Conservation (phyloP, 75 land plant genomes). For the Cunninghamia lanceolata region DNA sequence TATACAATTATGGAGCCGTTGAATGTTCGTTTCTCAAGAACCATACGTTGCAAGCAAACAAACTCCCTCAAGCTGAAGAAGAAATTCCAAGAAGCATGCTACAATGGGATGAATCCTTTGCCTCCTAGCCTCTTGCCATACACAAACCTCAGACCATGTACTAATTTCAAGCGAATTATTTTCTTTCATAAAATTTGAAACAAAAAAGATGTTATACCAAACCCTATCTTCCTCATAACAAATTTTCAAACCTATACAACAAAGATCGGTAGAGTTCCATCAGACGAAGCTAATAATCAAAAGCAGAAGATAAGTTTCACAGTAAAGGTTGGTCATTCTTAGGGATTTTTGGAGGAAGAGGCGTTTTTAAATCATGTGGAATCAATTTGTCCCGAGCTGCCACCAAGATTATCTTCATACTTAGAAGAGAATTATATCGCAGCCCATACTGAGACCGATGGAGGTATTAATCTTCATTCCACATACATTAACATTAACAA, state of each 20-base stretch:
- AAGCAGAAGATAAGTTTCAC: not conserved
- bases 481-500: too few species aligned
- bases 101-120: slow-evolving; percentile 1
- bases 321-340: not conserved
- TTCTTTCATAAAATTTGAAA: not conserved
- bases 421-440: not conserved
- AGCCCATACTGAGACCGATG: not conserved
- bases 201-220: not conserved
- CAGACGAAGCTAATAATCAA: not conserved
- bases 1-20: not conserved
- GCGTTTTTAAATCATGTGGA: not conserved
- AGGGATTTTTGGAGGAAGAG: not conserved
- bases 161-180: not conserved
- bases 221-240: not conserved
- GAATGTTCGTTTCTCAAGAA: not conserved
- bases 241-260: not conserved
- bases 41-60: not conserved
- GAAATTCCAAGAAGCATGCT: not conserved
- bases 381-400: not conserved
- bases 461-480: not conserved
- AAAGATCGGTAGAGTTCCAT: not conserved
- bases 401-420: not conserved
- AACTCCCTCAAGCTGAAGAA: not conserved
- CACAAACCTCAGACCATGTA: not conserved
- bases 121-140: not conserved